These are phyloP conservation scores for Cornus florida DNA, from an alignment of 148 eudicot genomes.

Conservation along the genomic window DNA sequence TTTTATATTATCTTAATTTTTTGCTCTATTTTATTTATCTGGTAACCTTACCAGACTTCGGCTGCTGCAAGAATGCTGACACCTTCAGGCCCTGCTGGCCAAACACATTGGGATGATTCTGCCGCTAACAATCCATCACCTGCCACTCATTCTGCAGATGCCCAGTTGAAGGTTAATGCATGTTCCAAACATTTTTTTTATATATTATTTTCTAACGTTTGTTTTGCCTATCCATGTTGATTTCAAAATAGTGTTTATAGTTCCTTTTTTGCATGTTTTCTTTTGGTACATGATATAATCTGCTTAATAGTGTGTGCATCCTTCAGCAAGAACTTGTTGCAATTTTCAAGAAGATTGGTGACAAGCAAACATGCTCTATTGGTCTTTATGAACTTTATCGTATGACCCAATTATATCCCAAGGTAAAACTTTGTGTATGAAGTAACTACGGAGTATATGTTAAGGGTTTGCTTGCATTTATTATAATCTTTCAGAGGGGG, in stretches of 20 bases:
- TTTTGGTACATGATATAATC: not conserved
- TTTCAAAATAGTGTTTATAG: slow-evolving; percentile 3
- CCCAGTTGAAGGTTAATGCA: slow-evolving; percentile 75
- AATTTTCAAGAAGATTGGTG: slow-evolving; percentile 96
- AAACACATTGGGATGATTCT: slow-evolving; percentile 92
- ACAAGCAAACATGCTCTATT: slow-evolving; percentile 92
- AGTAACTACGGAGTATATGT: slow-evolving; percentile 51
- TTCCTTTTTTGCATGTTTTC: not conserved
- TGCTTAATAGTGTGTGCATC: not conserved
- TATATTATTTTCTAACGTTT: not conserved
- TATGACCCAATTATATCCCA: slow-evolving; percentile 89
- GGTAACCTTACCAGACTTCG: slow-evolving; percentile 53
- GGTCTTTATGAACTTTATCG: slow-evolving; percentile 91
- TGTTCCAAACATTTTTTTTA: not conserved
- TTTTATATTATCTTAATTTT: not conserved
- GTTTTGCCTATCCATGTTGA: slow-evolving; percentile 10
- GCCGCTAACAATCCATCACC: slow-evolving; percentile 73
- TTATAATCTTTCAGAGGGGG: too few species aligned
- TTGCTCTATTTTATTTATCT: not conserved
- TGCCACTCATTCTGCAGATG: slow-evolving; percentile 77
- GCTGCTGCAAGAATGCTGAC: slow-evolving; percentile 99
- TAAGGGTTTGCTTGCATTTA: too few species aligned
- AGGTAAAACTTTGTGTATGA: slow-evolving; percentile 65
- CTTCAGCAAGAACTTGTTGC: slow-evolving; percentile 97
- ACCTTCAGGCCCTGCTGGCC: slow-evolving; percentile 85